Percentiles rank a stretch among this genome's conserved stretches.
Evolutionary conservation across 495 filamentous ascomycete species (phyloP).

Genomic region (Aspergillus heteromorphus): DNA sequence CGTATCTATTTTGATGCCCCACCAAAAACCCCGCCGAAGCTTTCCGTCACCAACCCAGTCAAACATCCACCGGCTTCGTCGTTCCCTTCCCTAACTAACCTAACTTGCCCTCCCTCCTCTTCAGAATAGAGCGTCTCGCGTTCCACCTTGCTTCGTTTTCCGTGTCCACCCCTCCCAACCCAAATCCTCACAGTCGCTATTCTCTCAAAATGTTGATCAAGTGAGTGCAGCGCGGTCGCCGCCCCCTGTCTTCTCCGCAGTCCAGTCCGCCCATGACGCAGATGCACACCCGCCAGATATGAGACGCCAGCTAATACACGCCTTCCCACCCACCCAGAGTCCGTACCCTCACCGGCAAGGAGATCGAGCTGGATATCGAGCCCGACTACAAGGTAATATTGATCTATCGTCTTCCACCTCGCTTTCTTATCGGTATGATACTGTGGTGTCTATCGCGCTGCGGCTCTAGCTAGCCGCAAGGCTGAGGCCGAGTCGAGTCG

Average conservation of each 20-base stretch:
- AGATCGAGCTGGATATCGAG: conserved; percentile 98
- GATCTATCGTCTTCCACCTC: not conserved
- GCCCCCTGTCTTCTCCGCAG: not conserved
- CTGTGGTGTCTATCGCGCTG: not conserved
- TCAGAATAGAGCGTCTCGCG: not conserved
- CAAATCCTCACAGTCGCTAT: not conserved
- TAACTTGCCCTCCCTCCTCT: conserved; percentile 1
- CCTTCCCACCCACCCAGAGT: conserved; percentile 54
- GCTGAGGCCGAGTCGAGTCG: not conserved
- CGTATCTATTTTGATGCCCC: conserved; percentile 4
- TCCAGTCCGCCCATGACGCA: not conserved
- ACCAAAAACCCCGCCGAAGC: conserved; percentile 17
- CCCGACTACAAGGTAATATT: conserved; percentile 72
- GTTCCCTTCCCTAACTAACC: conserved; percentile 16
- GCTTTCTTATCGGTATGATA: not conserved
- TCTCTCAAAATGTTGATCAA: conserved; percentile 45
- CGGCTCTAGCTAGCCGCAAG: not conserved
- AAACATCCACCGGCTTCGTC: conserved; percentile 14
- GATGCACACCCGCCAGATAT: not conserved
- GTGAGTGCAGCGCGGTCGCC: conserved; percentile 24
- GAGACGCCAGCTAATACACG: conserved; percentile 9
- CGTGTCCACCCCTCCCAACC: not conserved
- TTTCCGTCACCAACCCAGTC: conserved; percentile 15
- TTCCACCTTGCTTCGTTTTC: not conserved
- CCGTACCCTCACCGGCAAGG: conserved; percentile 94